Percentiles rank a stretch among this genome's conserved stretches.
Evolutionary conservation across 2,329 filamentous ascomycete genomes (phyloP).

Genomic region (Cladorrhinum sp.): DNA sequence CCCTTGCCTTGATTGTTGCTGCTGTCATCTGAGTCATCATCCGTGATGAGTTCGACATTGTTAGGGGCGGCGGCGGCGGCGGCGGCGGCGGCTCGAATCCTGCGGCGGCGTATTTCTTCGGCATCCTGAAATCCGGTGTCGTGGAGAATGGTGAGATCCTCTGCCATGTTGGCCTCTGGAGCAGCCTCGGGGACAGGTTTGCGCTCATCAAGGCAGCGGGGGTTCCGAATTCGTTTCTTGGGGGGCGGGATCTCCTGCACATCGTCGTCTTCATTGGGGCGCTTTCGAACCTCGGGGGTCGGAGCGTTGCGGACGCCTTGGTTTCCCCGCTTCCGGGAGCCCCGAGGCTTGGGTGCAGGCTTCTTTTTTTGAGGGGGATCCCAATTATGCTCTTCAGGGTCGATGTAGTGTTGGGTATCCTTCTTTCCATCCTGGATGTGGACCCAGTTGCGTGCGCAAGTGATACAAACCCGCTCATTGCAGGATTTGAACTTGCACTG

Average conservation of each 20-base stretch:
- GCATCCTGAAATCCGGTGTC: neutral
- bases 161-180: neutral
- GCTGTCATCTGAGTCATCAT: neutral
- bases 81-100: neutral
- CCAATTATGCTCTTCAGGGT: conserved; percentile 21
- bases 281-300: neutral
- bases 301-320: neutral
- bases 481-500: conserved; percentile 13
- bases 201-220: neutral
- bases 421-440: neutral
- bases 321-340: neutral
- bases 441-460: conserved; percentile 17
- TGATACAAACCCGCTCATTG: conserved; percentile 17
- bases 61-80: neutral
- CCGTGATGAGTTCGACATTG: neutral
- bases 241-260: neutral
- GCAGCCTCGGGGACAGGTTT: neutral
- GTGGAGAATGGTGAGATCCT: neutral
- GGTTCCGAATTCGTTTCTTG: neutral
- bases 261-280: neutral
- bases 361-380: neutral
- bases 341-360: neutral
- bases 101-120: neutral
- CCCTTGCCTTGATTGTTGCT: neutral
- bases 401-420: conserved; percentile 18